phyloP scores from a whole-genome alignment of 176 grass and related monocot species.

The Musa itinerans region DNA sequence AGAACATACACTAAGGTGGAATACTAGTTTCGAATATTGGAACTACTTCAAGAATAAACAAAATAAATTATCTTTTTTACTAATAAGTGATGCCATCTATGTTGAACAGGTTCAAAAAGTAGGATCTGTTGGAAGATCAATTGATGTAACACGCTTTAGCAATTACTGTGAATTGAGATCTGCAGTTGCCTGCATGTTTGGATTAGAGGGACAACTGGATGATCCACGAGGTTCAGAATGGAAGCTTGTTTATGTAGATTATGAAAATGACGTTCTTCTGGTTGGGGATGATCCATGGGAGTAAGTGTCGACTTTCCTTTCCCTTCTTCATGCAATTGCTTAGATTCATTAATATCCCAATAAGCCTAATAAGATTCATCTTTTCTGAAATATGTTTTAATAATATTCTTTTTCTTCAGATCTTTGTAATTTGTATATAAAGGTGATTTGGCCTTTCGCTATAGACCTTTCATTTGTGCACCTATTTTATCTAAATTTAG shows the following conservation, averaged over 20 bases:
- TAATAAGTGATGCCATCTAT: slow-evolving; percentile 2
- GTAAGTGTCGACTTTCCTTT: slow-evolving; percentile 32
- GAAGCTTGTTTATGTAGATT: slow-evolving; percentile 98
- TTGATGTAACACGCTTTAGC: slow-evolving; percentile 85
- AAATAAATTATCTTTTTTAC: not conserved
- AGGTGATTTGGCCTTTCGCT: too few relatives aligned
- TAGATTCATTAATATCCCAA: too few relatives aligned
- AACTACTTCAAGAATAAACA: not conserved
- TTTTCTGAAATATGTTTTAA: too few relatives aligned
- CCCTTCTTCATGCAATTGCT: not conserved
- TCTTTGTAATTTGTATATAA: too few relatives aligned
- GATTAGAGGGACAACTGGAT: slow-evolving; percentile 74
- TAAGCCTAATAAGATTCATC: too few relatives aligned
- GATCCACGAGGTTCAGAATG: slow-evolving; percentile 64
- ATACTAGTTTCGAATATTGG: not conserved
- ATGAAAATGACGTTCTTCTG: slow-evolving; percentile 90
- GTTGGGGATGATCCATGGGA: slow-evolving; percentile 98
- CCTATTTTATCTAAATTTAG: too few relatives aligned
- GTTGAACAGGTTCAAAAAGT: slow-evolving; percentile 64
- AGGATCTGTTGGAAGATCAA: slow-evolving; percentile 94
- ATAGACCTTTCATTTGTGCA: too few relatives aligned
- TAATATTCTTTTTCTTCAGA: too few relatives aligned
- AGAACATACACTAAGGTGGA: slow-evolving; percentile 94
- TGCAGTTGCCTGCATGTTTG: slow-evolving; percentile 84
- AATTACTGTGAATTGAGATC: slow-evolving; percentile 82